Evolutionary conservation across 257 asterid genomes (phyloP), one percentile per base, ranked within the genome.

Genomic region (Nicotiana tabacum): DNA sequence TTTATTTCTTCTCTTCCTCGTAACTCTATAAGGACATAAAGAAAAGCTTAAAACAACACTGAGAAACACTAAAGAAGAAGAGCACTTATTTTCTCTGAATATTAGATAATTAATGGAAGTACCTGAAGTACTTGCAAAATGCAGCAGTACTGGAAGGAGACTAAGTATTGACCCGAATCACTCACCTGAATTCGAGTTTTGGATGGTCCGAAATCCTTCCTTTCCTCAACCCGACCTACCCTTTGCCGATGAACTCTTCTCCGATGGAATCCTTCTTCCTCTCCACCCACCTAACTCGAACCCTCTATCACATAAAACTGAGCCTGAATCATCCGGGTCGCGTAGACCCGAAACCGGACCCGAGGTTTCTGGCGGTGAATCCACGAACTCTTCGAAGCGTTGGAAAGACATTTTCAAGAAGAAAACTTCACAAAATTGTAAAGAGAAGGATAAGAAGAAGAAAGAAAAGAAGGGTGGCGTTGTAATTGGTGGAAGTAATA

Each of bases 161-260:
- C 79, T 89, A 27, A 85, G 87, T 85, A 68, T 53, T 29, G 87
- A 83, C 48, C 72, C 90, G 0, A 88, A 85, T 16, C 11, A 11
- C 13, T 94, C 98, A 2, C 98, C 98, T 4, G 98, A 94, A 77
- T 95, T 95, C 77, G 99, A 95, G 84, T 95, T 95, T 65, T 93
- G 97, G 93, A 91, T 90, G 92, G 87, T 91, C 74, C 84, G 91
- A n/a, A 92, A 93, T 81, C 93, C 93, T 0, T 88, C 95, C 30
- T 90, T 85, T 43, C 96, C 97, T 0, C 91, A 85, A 84, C 95
- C 94, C 9, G 84, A 91, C 58, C 92, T 92, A 48, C 91, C 83
- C 72, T 90, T 95, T 18, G 99, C 99, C 77, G 99, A 93, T 85
- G 89, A 95, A 86, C 92, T 95, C 84, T 93, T 95, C 92, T 92